Conservation (phyloP, 2,329 filamentous ascomycete species). For the Fusarium setosum region DNA sequence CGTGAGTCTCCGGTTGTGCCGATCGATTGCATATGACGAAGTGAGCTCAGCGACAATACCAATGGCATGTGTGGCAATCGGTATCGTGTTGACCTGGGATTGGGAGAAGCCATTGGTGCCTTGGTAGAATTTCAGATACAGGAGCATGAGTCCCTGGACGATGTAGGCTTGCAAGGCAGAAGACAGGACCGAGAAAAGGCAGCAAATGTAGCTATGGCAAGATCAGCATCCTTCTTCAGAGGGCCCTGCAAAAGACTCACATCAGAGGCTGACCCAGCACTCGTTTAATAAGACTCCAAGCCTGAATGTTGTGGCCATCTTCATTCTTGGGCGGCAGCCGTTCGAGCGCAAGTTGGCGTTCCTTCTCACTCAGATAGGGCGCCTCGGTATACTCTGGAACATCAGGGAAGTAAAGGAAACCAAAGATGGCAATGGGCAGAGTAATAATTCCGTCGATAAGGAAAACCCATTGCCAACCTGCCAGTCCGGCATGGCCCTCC, state of each 20-base stretch:
- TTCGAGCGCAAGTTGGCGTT: conserved; percentile 47
- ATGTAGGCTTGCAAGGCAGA: conserved; percentile 38
- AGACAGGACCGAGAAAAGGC: conserved; percentile 45
- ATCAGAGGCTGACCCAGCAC: conserved; percentile 43
- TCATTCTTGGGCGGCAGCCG: conserved; percentile 47
- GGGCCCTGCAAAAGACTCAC: conserved; percentile 10
- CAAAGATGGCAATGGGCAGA: conserved; percentile 31
- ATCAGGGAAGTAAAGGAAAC: conserved; percentile 37
- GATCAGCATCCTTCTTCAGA: background rate
- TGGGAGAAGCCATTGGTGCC: conserved; percentile 35
- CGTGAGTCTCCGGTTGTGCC: conserved; percentile 11
- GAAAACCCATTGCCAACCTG: conserved; percentile 61
- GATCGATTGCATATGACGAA: conserved; percentile 34
- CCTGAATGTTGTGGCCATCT: conserved; percentile 48
- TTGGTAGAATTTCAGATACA: conserved; percentile 39
- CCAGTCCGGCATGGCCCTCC: conserved; percentile 52
- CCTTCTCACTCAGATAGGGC: conserved; percentile 48
- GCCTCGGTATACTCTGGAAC: conserved; percentile 50
- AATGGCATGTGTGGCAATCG: conserved; percentile 39
- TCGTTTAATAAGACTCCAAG: conserved; percentile 44
- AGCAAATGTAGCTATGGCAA: conserved; percentile 13
- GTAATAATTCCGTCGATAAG: conserved; percentile 38
- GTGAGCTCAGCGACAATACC: conserved; percentile 39
- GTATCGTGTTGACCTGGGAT: conserved; percentile 41
- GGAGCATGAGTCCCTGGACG: conserved; percentile 39